Percentiles rank a stretch among this genome's conserved stretches.
Evolutionary conservation across 2,329 filamentous ascomycete species (phyloP).

Genomic region (Cladosporium sp.): DNA sequence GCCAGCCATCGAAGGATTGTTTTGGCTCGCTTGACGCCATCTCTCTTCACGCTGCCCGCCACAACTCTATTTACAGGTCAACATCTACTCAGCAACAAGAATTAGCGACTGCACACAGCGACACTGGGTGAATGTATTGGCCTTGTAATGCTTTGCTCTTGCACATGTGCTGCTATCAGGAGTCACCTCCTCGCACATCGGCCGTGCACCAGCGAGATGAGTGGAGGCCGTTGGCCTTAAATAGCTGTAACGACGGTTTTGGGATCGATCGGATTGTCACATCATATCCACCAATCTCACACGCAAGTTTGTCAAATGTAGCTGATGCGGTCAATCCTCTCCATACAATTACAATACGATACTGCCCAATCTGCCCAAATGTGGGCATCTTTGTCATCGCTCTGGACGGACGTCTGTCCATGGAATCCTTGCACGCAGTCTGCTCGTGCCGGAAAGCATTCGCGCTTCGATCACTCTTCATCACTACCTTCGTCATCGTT

Average conservation of each 20-base stretch:
- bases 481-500: constrained; percentile 2
- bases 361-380: too few relatives aligned
- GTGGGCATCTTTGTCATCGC: too few relatives aligned
- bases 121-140: too few relatives aligned
- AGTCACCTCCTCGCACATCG: not conserved
- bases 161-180: not conserved
- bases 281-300: not conserved
- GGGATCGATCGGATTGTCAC: not conserved
- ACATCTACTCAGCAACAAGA: not conserved
- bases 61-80: not conserved
- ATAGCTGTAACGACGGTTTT: not conserved
- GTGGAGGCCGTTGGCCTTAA: not conserved
- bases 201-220: not conserved
- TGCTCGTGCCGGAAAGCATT: too few relatives aligned
- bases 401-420: not conserved
- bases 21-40: not conserved
- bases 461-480: not conserved
- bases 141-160: too few relatives aligned
- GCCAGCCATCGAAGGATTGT: not conserved
- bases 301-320: too few relatives aligned
- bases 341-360: too few relatives aligned
- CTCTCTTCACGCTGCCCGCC: constrained; percentile 2
- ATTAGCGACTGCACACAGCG: not conserved
- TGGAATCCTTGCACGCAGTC: not conserved
- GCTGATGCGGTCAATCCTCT: too few relatives aligned